Evolutionary conservation across 164 flowering plant genomes (phyloP).

Genomic region (Kalanchoe fedtschenkoi): DNA sequence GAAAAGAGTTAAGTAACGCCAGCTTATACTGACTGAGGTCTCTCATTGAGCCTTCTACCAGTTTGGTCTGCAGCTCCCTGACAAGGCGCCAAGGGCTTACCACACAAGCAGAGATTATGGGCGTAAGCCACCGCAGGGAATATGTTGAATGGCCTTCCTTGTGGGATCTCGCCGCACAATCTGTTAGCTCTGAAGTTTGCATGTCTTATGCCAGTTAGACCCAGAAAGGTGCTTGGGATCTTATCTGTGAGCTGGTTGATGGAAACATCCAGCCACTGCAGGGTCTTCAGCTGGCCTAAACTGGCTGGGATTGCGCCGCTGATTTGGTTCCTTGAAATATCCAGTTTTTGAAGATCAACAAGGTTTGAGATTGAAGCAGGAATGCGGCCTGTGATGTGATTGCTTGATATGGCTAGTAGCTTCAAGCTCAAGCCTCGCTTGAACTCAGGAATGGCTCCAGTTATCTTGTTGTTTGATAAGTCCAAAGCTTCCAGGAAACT

Average conservation of each 20-base stretch:
- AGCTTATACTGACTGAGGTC: slow-evolving; percentile 39
- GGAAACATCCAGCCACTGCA: slow-evolving; percentile 77
- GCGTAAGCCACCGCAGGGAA: slow-evolving; percentile 75
- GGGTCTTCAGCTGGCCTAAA: slow-evolving; percentile 34
- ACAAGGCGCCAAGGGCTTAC: slow-evolving; percentile 75
- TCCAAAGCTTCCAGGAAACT: slow-evolving; percentile 47
- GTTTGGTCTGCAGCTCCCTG: slow-evolving; percentile 10
- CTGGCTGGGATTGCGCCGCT: slow-evolving; percentile 66
- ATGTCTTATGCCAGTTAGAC: slow-evolving; percentile 34
- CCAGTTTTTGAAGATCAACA: slow-evolving; percentile 37
- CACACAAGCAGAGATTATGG: slow-evolving; percentile 84
- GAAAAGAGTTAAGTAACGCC: slow-evolving; percentile 22
- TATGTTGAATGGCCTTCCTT: slow-evolving; percentile 67
- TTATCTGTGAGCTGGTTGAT: slow-evolving; percentile 51
- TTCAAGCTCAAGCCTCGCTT: slow-evolving; percentile 34
- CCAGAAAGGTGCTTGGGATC: slow-evolving; percentile 60
- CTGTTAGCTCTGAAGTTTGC: slow-evolving; percentile 74
- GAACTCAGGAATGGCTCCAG: slow-evolving; percentile 58
- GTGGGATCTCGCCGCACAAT: slow-evolving; percentile 84
- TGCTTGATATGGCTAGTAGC: slow-evolving; percentile 48
- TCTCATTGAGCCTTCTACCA: slow-evolving; percentile 10
- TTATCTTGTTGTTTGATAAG: slow-evolving; percentile 46
- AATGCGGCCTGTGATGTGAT: slow-evolving; percentile 55
- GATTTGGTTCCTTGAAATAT: slow-evolving; percentile 59
- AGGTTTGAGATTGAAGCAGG: slow-evolving; percentile 73